Evolutionary conservation across 495 filamentous ascomycete species (phyloP).

Genomic region (Pyronema omphalodes): DNA sequence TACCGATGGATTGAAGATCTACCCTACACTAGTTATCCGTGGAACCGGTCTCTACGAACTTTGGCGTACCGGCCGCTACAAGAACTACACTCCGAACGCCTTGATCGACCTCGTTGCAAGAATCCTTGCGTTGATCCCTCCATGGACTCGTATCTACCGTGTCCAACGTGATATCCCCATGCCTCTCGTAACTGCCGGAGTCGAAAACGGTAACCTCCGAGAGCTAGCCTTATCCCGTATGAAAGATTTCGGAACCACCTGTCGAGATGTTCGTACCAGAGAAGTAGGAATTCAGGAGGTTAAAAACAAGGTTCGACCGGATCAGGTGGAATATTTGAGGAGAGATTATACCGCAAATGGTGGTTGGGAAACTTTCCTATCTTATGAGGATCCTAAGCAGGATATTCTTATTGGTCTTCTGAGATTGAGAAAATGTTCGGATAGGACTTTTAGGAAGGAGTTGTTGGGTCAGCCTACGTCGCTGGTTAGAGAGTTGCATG

Average conservation of each 20-base stretch:
- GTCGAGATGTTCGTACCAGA: constrained; percentile 90
- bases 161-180: constrained; percentile 98
- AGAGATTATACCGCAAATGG: constrained; percentile 88
- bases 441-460: constrained; percentile 76
- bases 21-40: constrained; percentile 91
- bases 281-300: constrained; percentile 98
- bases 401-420: constrained; percentile 91
- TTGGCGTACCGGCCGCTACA: constrained; percentile 91
- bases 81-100: constrained; percentile 95
- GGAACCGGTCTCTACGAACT: constrained; percentile 94
- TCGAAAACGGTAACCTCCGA: constrained; percentile 92
- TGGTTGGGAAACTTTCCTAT: constrained; percentile 95
- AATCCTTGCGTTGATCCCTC: constrained; percentile 82
- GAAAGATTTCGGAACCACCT: constrained; percentile 97
- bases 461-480: constrained; percentile 72
- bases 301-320: constrained; percentile 91
- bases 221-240: constrained; percentile 84
- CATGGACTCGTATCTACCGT: constrained; percentile 96
- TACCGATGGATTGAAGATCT: constrained; percentile 96
- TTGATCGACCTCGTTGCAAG: constrained; percentile 88
- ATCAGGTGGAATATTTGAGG: constrained; percentile 90
- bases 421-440: constrained; percentile 73
- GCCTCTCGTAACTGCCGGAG: constrained; percentile 89
- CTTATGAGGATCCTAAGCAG: constrained; percentile 96
- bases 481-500: constrained; percentile 84